Conservation (phyloP, 75 land plant species). For the Azolla pinnata region DNA sequence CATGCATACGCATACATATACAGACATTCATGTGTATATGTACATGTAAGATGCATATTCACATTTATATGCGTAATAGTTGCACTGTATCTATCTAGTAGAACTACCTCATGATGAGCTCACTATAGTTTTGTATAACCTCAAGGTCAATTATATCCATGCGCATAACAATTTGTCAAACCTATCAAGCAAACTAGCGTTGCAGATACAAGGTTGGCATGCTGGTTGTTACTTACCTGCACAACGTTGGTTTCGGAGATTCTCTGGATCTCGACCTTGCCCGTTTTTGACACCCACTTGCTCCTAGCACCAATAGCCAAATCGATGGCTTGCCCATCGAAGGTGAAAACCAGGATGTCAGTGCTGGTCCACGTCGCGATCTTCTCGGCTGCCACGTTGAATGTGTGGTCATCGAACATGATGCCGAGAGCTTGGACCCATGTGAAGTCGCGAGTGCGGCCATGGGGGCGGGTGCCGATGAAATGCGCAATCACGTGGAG, state of each 20-base stretch:
- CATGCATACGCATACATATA: neutral
- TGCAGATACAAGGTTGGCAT: no score
- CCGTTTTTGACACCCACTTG: slow-evolving; percentile 19
- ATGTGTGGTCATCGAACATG: slow-evolving; percentile 33
- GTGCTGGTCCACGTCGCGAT: slow-evolving; percentile 27
- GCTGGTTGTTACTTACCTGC: no score
- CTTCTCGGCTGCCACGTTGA: slow-evolving; percentile 21
- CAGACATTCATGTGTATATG: neutral
- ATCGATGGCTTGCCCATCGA: slow-evolving; percentile 29
- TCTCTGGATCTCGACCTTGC: slow-evolving; percentile 38
- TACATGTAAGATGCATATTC: no score
- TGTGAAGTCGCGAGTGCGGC: slow-evolving; percentile 51
- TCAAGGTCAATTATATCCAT: no score
- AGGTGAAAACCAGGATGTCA: slow-evolving; percentile 34
- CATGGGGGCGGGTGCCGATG: slow-evolving; percentile 45
- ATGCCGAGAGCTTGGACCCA: slow-evolving; percentile 60
- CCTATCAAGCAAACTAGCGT: no score
- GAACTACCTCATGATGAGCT: no score
- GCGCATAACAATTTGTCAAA: no score
- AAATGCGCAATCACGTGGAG: slow-evolving; percentile 64
- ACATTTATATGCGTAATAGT: no score
- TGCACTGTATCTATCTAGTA: no score
- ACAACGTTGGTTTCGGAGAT: slow-evolving; percentile 38
- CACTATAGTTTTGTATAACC: no score
- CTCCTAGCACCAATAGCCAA: slow-evolving; percentile 17